Evolutionary conservation across 345 rosid species (phyloP).

Genomic region (Trapa incisa): DNA sequence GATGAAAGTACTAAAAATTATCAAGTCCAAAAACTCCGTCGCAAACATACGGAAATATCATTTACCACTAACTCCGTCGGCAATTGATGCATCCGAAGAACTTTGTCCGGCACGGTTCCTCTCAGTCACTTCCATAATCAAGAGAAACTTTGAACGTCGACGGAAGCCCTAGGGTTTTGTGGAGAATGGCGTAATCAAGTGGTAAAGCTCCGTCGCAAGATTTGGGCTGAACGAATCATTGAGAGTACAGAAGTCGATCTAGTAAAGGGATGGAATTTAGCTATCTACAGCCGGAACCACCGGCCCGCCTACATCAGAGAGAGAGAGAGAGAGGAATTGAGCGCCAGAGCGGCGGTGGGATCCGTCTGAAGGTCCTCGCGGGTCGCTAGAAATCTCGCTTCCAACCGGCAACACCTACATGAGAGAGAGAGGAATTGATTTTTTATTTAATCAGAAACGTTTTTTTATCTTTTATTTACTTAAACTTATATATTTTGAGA

Average conservation of each 20-base stretch:
- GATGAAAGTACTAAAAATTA: background rate
- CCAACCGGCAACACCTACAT: no score
- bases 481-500: no score
- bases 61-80: background rate
- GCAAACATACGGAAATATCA: background rate
- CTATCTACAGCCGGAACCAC: no score
- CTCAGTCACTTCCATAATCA: background rate
- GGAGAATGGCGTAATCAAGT: background rate
- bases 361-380: no score
- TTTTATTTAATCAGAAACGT: no score
- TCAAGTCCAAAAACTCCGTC: background rate
- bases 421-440: no score
- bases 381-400: no score
- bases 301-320: no score
- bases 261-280: no score
- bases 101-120: background rate
- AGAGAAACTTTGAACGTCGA: background rate
- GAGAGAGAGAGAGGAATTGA: no score
- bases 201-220: background rate
- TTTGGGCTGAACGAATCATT: background rate
- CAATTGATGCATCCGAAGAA: background rate
- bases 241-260: background rate
- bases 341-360: no score
- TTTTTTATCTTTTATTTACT: no score
- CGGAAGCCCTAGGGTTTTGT: background rate